Conservation (phyloP, 1,284 basidiomycete genomes). For the Austroboletus niveus region DNA sequence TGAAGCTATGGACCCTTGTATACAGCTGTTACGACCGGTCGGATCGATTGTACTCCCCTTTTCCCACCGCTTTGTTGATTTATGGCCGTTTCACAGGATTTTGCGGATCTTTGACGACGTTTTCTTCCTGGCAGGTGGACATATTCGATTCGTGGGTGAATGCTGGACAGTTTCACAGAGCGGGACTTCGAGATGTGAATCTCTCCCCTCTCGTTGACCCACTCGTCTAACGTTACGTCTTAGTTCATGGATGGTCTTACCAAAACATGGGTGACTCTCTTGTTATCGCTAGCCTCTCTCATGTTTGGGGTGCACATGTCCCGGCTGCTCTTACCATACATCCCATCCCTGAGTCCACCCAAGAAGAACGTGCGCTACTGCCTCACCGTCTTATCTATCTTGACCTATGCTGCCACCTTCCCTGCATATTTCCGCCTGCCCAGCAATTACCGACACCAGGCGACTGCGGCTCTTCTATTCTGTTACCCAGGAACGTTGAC, state of each 20-base stretch:
- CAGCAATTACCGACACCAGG: constrained; percentile 70
- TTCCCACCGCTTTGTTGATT: constrained; percentile 4
- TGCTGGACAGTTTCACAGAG: constrained; percentile 51
- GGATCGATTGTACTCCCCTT: constrained; percentile 11
- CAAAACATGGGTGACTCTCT: constrained; percentile 77
- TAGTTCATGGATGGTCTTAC: constrained; percentile 87
- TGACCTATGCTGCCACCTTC: constrained; percentile 66
- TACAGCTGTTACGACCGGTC: constrained; percentile 86
- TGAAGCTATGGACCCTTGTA: constrained; percentile 84
- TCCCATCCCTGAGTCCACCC: constrained; percentile 43
- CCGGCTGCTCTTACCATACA: constrained; percentile 38
- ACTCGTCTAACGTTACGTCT: constrained; percentile 9
- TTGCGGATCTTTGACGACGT: constrained; percentile 95
- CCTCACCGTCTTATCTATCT: constrained; percentile 48
- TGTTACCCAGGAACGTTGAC: constrained; percentile 86
- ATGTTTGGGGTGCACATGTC: constrained; percentile 60
- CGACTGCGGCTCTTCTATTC: constrained; percentile 87
- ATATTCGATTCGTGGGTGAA: constrained; percentile 88
- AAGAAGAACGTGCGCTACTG: constrained; percentile 41
- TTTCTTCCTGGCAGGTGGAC: constrained; percentile 93
- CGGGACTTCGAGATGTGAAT: constrained; percentile 78
- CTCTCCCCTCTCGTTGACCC: not conserved
- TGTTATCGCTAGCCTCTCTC: constrained; percentile 65
- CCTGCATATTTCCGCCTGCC: constrained; percentile 79
- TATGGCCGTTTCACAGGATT: constrained; percentile 58